Base-by-base conservation (phyloP, 2,329 filamentous ascomycete genomes). In the Verticillium klebahnii region DNA sequence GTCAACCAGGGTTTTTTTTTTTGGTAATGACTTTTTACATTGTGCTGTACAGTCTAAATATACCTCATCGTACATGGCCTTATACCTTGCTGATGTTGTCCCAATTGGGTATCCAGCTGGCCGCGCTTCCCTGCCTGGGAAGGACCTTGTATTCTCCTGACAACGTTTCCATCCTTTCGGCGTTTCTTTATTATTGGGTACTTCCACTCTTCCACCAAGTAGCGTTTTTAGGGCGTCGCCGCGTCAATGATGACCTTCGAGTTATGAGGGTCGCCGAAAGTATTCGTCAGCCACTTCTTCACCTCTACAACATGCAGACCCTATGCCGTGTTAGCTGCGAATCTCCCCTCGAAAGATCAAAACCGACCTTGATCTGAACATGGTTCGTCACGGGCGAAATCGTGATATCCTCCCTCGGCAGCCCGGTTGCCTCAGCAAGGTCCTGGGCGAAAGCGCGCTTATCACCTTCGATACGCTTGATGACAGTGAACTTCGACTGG, bases 401-500 rank as follows among this genome's bases (percentile, higher is more conserved):
- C 65, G 73, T 77, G 52, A 88, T 78, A 7, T 86, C 77, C 15
- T 83, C 78, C 58, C 80, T 71, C 29, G 82, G 75, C 52, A 94
- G 70, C 1, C 80, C 76, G 64, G 97, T 74, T 12, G 80, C 82
- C 23, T 76, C 71, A 40, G 80, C 77, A 61, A 98, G 72, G 67
- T 93, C 89, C 39, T 82, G 75, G 64, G 85, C 81, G 66, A 98
- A 73, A 3, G 79, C 83, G 36, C 79, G 74, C 58, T 87, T 70
- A 72, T 96, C 84, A 17, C 95, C 95, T 62, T 92, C 87, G 58
- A 94, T 83, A 75, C 91, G 93, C 73, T 92, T 90, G 61, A 99
- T 77, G 61, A 86, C 75, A 5, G 94, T 96, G 69, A 90, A 77
- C 69, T 87, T 85, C 71, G 88, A 82, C 66, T 91, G 95, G 15